Base-by-base conservation (phyloP, 2,329 filamentous ascomycete genomes). In the Penicillium psychrosexuale region DNA sequence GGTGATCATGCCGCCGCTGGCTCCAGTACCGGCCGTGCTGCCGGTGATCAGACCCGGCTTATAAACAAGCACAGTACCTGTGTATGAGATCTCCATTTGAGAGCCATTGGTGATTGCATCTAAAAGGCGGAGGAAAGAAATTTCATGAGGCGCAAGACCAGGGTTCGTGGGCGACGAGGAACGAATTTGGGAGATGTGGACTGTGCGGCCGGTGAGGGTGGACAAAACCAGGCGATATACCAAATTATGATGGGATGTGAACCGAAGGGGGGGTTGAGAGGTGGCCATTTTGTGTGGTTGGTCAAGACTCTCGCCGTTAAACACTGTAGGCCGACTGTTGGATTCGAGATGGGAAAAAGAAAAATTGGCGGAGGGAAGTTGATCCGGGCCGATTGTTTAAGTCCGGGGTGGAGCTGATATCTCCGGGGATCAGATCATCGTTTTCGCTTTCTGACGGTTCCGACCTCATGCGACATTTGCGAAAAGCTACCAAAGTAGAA, bases 101-200 rank as follows among this genome's bases (percentile, higher is more conserved):
- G 89, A 90, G 76, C 94, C 94, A 80, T 99, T 99, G 69, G 94
- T 99, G 66, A 99, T 82, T 63, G 90, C 84, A 74, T 97, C 94
- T 69, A 99, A 86, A 17, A 99, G 88, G 54, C 94, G 92, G 31
- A 99, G 83, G 74, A 99, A 93, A 44, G 94, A 97, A 67, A 97
- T 87, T 77, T 99, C 94, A 78, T 96, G 89, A 46, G 91, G 87
- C 51, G 90, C 88, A 51, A 99, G 88, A 67, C 94, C 94, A 1
- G 94, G 92, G 66, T 89, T 87, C 38, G 90, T 92, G 44, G 89
- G 87, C 39, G 91, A 96, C 15, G 88, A 85, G 61, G 90, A 86
- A 68, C 94, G 90, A 77, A 99, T 97, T 75, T 94, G 89, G 50
- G 93, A 94, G 71, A 99, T 93, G 75, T 93, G 91, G 53, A 97